phyloP scores from a whole-genome alignment of 129 eudicot genomes.

The Lactuca saligna region DNA sequence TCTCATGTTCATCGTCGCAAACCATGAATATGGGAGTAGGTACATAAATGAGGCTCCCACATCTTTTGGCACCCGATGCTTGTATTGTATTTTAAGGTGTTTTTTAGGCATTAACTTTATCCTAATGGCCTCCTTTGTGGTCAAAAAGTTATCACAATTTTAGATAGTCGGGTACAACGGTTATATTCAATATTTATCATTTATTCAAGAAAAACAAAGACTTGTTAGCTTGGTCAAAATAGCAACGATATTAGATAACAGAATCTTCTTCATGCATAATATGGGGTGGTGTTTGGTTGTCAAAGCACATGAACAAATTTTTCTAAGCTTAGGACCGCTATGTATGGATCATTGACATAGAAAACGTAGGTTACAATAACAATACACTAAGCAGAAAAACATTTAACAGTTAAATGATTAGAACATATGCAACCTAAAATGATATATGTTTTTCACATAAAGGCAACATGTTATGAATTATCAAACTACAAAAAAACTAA shows the following conservation, averaged over 20 bases:
- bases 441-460: too few relatives aligned
- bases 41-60: conserved; percentile 27
- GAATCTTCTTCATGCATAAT: neutral
- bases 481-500: too few relatives aligned
- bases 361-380: too few relatives aligned
- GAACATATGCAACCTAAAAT: too few relatives aligned
- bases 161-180: conserved; percentile 11
- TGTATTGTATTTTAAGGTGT: conserved; percentile 24
- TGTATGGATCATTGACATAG: neutral
- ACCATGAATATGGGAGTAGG: conserved; percentile 22
- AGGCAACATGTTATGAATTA: too few relatives aligned
- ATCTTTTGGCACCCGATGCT: conserved; percentile 22
- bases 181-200: conserved; percentile 6
- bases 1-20: neutral
- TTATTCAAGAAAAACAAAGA: neutral
- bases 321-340: neutral
- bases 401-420: too few relatives aligned
- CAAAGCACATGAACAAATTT: neutral
- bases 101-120: conserved; percentile 16
- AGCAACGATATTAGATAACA: neutral
- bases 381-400: too few relatives aligned
- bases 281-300: neutral
- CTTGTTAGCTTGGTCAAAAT: conserved; percentile 12
- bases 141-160: conserved; percentile 11
- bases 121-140: conserved; percentile 6